Percentiles rank a stretch among this genome's conserved stretches.
Conservation (phyloP, 129 eudicot species). For the Flaveria sonorensis region DNA sequence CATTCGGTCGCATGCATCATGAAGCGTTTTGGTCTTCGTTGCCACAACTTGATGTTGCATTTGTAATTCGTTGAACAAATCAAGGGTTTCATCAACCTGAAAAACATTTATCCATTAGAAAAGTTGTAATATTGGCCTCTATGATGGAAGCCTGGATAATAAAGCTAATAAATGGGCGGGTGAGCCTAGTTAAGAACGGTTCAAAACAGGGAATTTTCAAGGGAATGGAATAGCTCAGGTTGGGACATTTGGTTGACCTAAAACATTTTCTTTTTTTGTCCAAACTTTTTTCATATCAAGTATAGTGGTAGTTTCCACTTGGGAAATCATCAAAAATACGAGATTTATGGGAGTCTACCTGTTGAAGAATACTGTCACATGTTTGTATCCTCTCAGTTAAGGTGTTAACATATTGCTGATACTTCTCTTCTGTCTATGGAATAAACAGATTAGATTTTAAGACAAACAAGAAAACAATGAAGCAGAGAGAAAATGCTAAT, state of each 20-base stretch:
- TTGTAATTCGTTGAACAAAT: slow-evolving; percentile 84
- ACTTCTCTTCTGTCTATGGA: slow-evolving; percentile 93
- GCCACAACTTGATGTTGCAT: slow-evolving; percentile 97
- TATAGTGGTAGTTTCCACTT: slow-evolving; percentile 2
- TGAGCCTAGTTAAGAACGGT: neutral
- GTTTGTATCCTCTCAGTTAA: slow-evolving; percentile 89
- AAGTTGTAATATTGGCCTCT: neutral
- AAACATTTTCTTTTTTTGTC: neutral
- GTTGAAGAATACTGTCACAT: slow-evolving; percentile 83
- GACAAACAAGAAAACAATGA: slow-evolving; percentile 15
- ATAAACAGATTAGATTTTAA: slow-evolving; percentile 32
- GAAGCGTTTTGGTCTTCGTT: slow-evolving; percentile 94
- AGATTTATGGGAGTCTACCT: slow-evolving; percentile 42
- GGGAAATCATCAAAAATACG: neutral
- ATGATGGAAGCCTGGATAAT: neutral
- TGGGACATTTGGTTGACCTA: neutral
- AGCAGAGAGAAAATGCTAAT: slow-evolving; percentile 30
- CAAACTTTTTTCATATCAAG: neutral
- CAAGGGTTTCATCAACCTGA: slow-evolving; percentile 99
- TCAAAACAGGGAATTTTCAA: neutral
- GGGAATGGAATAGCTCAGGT: neutral
- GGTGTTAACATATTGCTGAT: slow-evolving; percentile 85
- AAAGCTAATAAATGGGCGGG: neutral
- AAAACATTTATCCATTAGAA: neutral
- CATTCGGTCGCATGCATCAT: slow-evolving; percentile 97